phyloP scores from a whole-genome alignment of 306 rosid genomes.

The Quercus ilex region DNA sequence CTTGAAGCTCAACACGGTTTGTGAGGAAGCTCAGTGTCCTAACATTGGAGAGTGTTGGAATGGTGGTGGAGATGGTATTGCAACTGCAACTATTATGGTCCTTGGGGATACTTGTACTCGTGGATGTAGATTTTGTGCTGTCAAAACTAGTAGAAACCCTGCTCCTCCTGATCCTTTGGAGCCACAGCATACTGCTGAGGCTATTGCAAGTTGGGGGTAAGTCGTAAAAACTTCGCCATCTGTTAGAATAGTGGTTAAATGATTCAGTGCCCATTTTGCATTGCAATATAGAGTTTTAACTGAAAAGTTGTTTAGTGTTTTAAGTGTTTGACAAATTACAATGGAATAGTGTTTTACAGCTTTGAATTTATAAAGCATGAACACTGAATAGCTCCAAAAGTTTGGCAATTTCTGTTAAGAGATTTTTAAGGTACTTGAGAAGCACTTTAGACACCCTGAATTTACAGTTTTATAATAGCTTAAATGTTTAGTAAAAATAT shows the following conservation, averaged over 20 bases:
- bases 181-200: conserved; percentile 76
- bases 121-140: conserved; percentile 95
- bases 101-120: conserved; percentile 98
- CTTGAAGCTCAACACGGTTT: conserved; percentile 82
- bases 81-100: conserved; percentile 96
- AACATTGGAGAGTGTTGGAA: conserved; percentile 99
- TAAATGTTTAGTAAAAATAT: too few species aligned
- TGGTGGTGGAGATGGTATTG: conserved; percentile 92
- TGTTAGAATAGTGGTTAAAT: background rate
- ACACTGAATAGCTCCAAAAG: too few species aligned
- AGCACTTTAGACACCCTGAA: too few species aligned
- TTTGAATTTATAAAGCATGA: too few species aligned
- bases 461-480: too few species aligned
- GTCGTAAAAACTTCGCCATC: conserved; percentile 1
- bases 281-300: too few species aligned
- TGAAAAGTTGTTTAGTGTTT: too few species aligned
- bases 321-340: too few species aligned
- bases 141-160: conserved; percentile 88
- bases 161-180: conserved; percentile 96
- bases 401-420: too few species aligned
- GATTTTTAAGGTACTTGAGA: too few species aligned
- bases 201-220: conserved; percentile 94
- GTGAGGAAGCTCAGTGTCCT: conserved; percentile 97
- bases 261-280: too few species aligned
- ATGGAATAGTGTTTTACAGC: too few species aligned